Conservation (phyloP, 2,329 filamentous ascomycete genomes). For the Aspergillus costaricaensis region DNA sequence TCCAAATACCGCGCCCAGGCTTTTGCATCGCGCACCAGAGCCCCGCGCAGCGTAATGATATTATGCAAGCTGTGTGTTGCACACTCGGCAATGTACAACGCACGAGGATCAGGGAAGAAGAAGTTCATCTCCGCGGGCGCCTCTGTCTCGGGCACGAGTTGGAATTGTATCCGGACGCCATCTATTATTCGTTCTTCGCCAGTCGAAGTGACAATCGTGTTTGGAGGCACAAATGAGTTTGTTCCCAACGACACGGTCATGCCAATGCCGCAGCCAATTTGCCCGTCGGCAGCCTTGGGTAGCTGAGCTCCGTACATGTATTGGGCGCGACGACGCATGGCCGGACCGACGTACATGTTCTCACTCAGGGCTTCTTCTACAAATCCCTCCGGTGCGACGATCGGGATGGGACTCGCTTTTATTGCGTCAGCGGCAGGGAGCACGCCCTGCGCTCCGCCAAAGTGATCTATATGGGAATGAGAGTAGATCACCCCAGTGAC, state of each 20-base stretch:
- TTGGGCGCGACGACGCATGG: slow-evolving; percentile 42
- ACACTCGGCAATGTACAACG: slow-evolving; percentile 44
- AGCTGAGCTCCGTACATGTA: slow-evolving; percentile 47
- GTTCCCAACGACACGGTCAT: slow-evolving; percentile 33
- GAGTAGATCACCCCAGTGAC: slow-evolving; percentile 45
- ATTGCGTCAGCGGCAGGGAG: slow-evolving; percentile 7
- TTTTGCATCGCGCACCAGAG: slow-evolving; percentile 44
- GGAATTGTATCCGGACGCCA: slow-evolving; percentile 43
- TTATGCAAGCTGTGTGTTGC: slow-evolving; percentile 48
- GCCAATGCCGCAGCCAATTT: slow-evolving; percentile 44
- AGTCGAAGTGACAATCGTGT: slow-evolving; percentile 32
- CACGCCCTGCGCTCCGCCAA: slow-evolving; percentile 31
- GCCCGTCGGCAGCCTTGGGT: slow-evolving; percentile 29
- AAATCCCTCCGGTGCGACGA: slow-evolving; percentile 44
- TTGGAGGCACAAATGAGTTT: slow-evolving; percentile 40
- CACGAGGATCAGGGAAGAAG: slow-evolving; percentile 40
- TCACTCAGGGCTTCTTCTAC: slow-evolving; percentile 43
- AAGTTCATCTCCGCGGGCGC: slow-evolving; percentile 49
- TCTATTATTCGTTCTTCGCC: slow-evolving; percentile 36
- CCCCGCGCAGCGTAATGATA: slow-evolving; percentile 46
- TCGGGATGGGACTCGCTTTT: slow-evolving; percentile 10
- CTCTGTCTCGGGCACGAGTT: slow-evolving; percentile 46
- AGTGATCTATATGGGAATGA: slow-evolving; percentile 47
- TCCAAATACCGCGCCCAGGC: slow-evolving; percentile 45
- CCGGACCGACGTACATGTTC: slow-evolving; percentile 42